phyloP scores from a whole-genome alignment of 2,329 filamentous ascomycete species.

The Phaeosphaeriaceae sp. region DNA sequence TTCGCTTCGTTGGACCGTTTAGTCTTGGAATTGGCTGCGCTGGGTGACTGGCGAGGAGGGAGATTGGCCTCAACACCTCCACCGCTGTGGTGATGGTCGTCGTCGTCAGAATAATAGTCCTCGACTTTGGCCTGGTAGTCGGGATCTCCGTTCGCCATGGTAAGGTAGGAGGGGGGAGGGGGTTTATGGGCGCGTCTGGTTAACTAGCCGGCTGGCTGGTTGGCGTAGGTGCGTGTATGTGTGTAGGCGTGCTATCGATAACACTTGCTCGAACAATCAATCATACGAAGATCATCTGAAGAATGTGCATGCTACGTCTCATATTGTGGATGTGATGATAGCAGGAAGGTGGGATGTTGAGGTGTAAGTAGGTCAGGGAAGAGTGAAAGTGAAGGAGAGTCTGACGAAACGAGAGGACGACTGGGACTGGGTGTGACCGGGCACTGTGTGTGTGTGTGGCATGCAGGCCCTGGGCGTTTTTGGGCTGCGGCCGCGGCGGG shows the following conservation, averaged over 20 bases:
- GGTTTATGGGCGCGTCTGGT: constrained; percentile 8
- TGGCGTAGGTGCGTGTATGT: neutral
- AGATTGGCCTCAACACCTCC: constrained; percentile 48
- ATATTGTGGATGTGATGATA: neutral
- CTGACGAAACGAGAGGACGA: neutral
- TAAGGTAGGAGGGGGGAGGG: constrained; percentile 8
- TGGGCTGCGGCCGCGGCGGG: constrained; percentile 3
- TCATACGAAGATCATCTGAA: neutral
- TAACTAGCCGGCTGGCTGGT: constrained; percentile 3
- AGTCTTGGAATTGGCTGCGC: constrained; percentile 57
- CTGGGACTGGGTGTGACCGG: constrained; percentile 1
- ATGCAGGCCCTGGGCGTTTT: constrained; percentile 6
- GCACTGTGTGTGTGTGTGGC: constrained; percentile 2
- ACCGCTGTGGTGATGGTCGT: constrained; percentile 39
- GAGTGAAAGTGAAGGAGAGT: neutral
- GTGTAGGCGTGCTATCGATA: constrained; percentile 4
- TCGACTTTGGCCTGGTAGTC: constrained; percentile 40
- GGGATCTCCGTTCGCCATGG: constrained; percentile 27
- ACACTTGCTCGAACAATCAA: neutral
- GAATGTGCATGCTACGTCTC: constrained; percentile 4
- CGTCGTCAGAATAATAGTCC: constrained; percentile 52
- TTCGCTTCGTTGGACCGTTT: constrained; percentile 53
- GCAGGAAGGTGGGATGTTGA: neutral
- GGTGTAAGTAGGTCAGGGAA: neutral
- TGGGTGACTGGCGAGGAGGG: constrained; percentile 43